Evolutionary conservation across 2,329 filamentous ascomycete species (phyloP), one percentile per base, ranked within the genome.

Genomic region (Fusarium sp.): DNA sequence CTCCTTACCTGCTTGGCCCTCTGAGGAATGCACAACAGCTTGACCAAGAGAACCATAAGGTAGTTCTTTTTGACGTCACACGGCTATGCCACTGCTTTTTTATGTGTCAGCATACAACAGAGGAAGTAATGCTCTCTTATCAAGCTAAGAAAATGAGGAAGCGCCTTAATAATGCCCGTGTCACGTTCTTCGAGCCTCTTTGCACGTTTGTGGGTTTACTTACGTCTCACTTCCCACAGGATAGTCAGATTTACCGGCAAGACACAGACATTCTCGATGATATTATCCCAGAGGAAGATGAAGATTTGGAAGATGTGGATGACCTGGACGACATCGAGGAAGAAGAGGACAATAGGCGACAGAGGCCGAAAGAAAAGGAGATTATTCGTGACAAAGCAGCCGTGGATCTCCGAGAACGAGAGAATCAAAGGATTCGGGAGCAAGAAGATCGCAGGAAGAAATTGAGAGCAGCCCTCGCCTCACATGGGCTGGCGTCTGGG

Each of bases 371-470:
- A 47, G 76, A 79, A 61, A 78, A 73, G 37, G 77, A 79, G 54
- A 78, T 81, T 30, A 64, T 81, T 3, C 77, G 76, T 17, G 72
- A 81, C 57, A 78, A 74, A 37, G 75, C 72, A 17, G 78, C 85
- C 1, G 80, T 85, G 41, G 80, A 84, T 40, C 80, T 87, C 32
- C 85, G 90, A 69, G 81, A 86, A 48, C 82, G 79, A 54, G 88
- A 89, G 50, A 79, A 81, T 53, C 77, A 79, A n/a, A 85, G 87
- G 53, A 75, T 84, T 6, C 77, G 82, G 57, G 82, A 86, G 56
- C 86, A 89, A 72, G 83, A 87, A 52, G 76, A 79, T 63, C 87
- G 89, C 25, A 79, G 81, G 30, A 74, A 76, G 68, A 83, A 80
- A 60, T 80, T 85, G 35, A 83, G 79, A 68, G 78, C 77, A 68